Conservation (phyloP, 129 eudicot species). For the Flaveria bidentis region DNA sequence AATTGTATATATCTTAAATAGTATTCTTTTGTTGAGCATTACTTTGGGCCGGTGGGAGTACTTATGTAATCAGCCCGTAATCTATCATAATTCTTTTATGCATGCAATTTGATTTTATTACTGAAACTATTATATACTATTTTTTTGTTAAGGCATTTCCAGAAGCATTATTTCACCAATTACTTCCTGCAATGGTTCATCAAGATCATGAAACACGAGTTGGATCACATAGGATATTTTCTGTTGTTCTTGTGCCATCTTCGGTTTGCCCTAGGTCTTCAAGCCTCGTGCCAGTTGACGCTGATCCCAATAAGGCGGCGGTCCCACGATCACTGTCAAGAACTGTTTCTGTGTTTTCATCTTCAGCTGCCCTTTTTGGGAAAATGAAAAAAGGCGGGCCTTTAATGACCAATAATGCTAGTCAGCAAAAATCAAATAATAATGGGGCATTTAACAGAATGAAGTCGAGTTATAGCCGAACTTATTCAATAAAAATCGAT, state of each 20-base stretch:
- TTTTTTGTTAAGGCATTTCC: conserved; percentile 73
- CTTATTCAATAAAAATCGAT: conserved; percentile 49
- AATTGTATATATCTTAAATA: not conserved
- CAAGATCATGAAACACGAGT: conserved; percentile 87
- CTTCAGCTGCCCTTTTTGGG: conserved; percentile 95
- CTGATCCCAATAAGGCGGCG: conserved; percentile 44
- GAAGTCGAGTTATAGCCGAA: conserved; percentile 76
- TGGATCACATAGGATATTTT: conserved; percentile 90
- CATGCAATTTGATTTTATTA: not conserved
- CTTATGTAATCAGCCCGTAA: not conserved
- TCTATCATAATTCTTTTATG: not conserved
- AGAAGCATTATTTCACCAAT: conserved; percentile 88
- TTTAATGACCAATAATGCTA: conserved; percentile 41
- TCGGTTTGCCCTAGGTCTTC: conserved; percentile 68
- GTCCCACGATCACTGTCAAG: conserved; percentile 80
- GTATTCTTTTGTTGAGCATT: not conserved
- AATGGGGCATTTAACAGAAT: conserved; percentile 62
- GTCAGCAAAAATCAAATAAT: conserved; percentile 39
- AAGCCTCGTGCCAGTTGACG: conserved; percentile 26
- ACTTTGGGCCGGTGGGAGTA: not conserved
- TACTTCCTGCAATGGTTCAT: conserved; percentile 93
- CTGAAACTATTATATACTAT: not conserved
- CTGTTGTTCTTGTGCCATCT: conserved; percentile 96
- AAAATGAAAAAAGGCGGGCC: conserved; percentile 65
- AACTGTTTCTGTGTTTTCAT: conserved; percentile 94